A percentile compares a stretch with the other conserved stretches of the same genome.
phyloP scores from a whole-genome alignment of 495 filamentous ascomycete genomes.

The Platismatia glauca region DNA sequence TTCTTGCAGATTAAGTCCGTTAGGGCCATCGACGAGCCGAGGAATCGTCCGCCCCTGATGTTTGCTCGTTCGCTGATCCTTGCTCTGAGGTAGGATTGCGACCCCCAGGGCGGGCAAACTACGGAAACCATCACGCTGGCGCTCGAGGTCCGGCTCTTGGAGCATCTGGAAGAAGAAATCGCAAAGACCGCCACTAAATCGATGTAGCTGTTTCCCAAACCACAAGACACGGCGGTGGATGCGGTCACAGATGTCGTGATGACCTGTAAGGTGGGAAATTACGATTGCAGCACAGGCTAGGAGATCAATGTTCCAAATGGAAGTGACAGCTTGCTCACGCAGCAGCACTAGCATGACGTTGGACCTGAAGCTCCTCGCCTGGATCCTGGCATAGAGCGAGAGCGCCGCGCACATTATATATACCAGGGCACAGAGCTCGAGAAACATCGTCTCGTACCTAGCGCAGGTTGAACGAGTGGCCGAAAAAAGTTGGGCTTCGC shows the following conservation, averaged over 20 bases:
- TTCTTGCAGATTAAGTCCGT: background rate
- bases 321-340: constrained; percentile 2
- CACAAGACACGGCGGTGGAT: constrained; percentile 4
- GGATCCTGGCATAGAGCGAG: constrained; percentile 1
- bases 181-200: background rate
- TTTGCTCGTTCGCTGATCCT: background rate
- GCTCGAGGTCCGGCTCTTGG: constrained; percentile 9
- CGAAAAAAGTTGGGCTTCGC: background rate
- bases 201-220: background rate
- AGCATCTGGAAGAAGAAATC: constrained; percentile 1
- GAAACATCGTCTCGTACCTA: constrained; percentile 5
- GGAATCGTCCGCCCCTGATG: background rate
- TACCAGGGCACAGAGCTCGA: constrained; percentile 4
- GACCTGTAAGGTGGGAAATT: constrained; percentile 4
- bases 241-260: constrained; percentile 14
- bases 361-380: background rate
- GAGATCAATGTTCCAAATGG: constrained; percentile 2
- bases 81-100: background rate
- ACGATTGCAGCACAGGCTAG: constrained; percentile 5
- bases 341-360: background rate
- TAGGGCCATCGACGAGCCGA: background rate
- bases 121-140: background rate
- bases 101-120: background rate
- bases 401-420: constrained; percentile 1
- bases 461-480: constrained; percentile 3